Conservation (phyloP, 2,329 filamentous ascomycete species). For the Neonectria magnoliae region DNA sequence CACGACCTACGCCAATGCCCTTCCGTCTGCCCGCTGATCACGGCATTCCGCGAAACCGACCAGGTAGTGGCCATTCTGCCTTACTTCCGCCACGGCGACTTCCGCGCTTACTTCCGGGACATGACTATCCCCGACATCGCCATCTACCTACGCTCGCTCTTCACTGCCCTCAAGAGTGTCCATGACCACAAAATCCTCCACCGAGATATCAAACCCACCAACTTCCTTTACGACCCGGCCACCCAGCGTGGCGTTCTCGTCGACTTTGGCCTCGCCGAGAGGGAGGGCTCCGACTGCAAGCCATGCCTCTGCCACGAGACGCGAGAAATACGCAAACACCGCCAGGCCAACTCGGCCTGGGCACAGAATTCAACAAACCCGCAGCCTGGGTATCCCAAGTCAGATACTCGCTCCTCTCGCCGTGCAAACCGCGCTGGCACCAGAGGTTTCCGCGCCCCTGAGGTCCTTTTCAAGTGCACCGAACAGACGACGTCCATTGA, state of each 20-base stretch:
- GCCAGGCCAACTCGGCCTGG: conserved; percentile 67
- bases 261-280: conserved; percentile 97
- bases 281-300: conserved; percentile 79
- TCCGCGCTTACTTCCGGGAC: conserved; percentile 91
- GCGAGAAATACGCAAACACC: conserved; percentile 68
- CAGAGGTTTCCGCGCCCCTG: conserved; percentile 92
- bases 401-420: conserved; percentile 85
- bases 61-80: conserved; percentile 95
- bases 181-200: conserved; percentile 89
- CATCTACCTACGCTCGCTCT: conserved; percentile 88
- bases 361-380: conserved; percentile 60
- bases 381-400: conserved; percentile 82
- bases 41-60: conserved; percentile 92
- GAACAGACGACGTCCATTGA: conserved; percentile 94
- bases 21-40: conserved; percentile 94
- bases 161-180: conserved; percentile 84
- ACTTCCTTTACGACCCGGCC: conserved; percentile 90
- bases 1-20: conserved; percentile 84
- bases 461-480: conserved; percentile 97
- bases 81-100: conserved; percentile 96
- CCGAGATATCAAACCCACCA: conserved; percentile 96
- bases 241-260: conserved; percentile 88
- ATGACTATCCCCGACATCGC: conserved; percentile 89
- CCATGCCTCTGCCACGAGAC: conserved; percentile 83
- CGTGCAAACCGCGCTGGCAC: conserved; percentile 95